Base-by-base conservation (phyloP, 805 yeast genomes). In the Lachancea meyersii region DNA sequence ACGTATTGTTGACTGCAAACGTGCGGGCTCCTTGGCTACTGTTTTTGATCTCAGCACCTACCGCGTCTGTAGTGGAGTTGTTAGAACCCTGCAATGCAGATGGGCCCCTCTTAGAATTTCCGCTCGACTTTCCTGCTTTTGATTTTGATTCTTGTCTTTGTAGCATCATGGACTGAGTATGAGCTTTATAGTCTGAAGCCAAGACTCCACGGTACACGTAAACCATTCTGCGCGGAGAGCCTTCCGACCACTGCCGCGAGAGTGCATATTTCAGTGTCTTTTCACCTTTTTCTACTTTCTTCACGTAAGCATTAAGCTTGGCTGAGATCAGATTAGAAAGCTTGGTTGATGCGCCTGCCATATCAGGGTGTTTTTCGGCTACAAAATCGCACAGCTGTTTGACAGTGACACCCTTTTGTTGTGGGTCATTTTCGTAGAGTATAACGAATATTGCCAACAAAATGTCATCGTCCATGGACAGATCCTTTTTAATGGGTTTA, bases 181-280 rank as follows among this genome's bases (percentile, higher is more conserved):
- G 86, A 31, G 78, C 64, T 52, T 80, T 81, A 63, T 81, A 85
- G 58, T 84, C 89, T n/a, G 77, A 72, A 23, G 91, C 76, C 48
- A 85, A 68, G 22, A 82, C 65, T 30, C 94, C 95, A 55, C 93
- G 77, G 61, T 85, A 85, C 38, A 83, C 88, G 55, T 85, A 85
- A 21, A 85, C 88, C 95, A 85, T 85, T 68, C 95, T 73, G 56
- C 85, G 81, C 40, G 95, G 95, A 2, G 87, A 79, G 14, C 91
- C 87, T 61, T 84, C 91, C 3, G 94, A 91, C 95, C 95, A 85
- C 61, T 85, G 93, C 65, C 95, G 76, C 1, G 87, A 80, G 33
- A 85, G 65, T 16, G 91, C 86, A 61, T 85, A 85, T 44, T 75
- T 74, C 54, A 85, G 70, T 33, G 77, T 73, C 48, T 78, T 71